Evolutionary conservation across 768 basidiomycete species (phyloP).

Genomic region (Tremella yokohamensis): DNA sequence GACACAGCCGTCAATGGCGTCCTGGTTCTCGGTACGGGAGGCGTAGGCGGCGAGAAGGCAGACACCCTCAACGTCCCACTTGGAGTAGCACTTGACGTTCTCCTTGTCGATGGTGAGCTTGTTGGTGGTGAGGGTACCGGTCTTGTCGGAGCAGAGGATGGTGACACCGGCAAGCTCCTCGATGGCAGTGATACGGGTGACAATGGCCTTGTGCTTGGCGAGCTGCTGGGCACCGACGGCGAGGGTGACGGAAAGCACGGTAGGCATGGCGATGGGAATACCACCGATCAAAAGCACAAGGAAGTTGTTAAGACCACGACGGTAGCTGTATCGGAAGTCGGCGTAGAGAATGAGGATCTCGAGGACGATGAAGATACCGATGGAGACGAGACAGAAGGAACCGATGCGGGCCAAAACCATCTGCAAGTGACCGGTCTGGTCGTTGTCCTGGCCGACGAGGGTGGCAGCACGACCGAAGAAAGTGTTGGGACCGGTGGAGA

Average conservation of each 20-base stretch:
- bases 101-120: constrained; percentile 95
- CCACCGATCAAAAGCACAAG: constrained; percentile 98
- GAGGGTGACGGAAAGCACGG: constrained; percentile 94
- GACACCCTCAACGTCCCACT: constrained; percentile 83
- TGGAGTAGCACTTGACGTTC: constrained; percentile 85
- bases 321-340: constrained; percentile 83
- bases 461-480: constrained; percentile 99
- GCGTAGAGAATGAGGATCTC: constrained; percentile 94
- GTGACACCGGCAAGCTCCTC: constrained; percentile 98
- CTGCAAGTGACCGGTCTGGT: constrained; percentile 96
- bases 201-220: constrained; percentile 98
- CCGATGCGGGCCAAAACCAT: constrained; percentile 98
- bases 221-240: constrained; percentile 98
- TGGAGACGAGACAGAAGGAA: constrained; percentile 92
- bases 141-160: constrained; percentile 98
- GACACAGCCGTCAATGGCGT: constrained; percentile 89
- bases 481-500: constrained; percentile 89
- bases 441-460: constrained; percentile 94
- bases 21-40: constrained; percentile 98
- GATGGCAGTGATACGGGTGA: constrained; percentile 98
- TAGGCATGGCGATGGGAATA: constrained; percentile 99
- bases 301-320: constrained; percentile 93
- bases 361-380: constrained; percentile 90
- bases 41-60: constrained; percentile 92
- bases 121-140: constrained; percentile 96